Percentiles rank a stretch among this genome's conserved stretches.
These are phyloP conservation scores for Rhizopus delemar DNA, from an alignment of 371 early-diverging fungal genomes.

Conservation along the genomic window DNA sequence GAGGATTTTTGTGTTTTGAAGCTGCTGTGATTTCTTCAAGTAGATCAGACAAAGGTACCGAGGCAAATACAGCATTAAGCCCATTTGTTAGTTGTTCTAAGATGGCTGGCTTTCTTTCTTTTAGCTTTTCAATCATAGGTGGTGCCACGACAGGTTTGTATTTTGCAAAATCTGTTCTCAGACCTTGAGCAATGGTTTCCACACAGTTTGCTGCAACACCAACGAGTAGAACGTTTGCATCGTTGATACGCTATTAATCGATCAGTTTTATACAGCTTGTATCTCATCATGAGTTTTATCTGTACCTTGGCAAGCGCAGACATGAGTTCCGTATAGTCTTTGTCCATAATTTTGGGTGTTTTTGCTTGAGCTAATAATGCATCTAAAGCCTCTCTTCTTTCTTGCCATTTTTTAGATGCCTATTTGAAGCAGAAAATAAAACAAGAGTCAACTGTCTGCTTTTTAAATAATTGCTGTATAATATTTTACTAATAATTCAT, in stretches of 20 bases:
- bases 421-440: slow-evolving; percentile 17
- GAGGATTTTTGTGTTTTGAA: slow-evolving; percentile 89
- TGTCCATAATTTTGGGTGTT: slow-evolving; percentile 75
- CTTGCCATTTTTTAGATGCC: slow-evolving; percentile 92
- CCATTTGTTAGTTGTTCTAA: slow-evolving; percentile 79
- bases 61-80: slow-evolving; percentile 81
- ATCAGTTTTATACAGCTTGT: neutral
- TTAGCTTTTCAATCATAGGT: slow-evolving; percentile 86
- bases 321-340: slow-evolving; percentile 80
- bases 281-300: no score
- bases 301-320: slow-evolving; percentile 79
- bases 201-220: slow-evolving; percentile 80
- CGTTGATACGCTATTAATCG: slow-evolving; percentile 65
- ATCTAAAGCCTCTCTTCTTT: slow-evolving; percentile 90
- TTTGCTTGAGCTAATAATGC: slow-evolving; percentile 69
- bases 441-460: no score
- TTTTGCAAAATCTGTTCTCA: slow-evolving; percentile 76
- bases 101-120: slow-evolving; percentile 90
- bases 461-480: neutral
- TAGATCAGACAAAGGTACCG: slow-evolving; percentile 63
- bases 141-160: slow-evolving; percentile 71
- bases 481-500: slow-evolving; percentile 58
- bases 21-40: slow-evolving; percentile 72
- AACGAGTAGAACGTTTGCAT: slow-evolving; percentile 86
- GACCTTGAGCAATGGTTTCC: slow-evolving; percentile 81